Evolutionary conservation across 345 rosid genomes (phyloP).

Genomic region (Melaleuca alternifolia): DNA sequence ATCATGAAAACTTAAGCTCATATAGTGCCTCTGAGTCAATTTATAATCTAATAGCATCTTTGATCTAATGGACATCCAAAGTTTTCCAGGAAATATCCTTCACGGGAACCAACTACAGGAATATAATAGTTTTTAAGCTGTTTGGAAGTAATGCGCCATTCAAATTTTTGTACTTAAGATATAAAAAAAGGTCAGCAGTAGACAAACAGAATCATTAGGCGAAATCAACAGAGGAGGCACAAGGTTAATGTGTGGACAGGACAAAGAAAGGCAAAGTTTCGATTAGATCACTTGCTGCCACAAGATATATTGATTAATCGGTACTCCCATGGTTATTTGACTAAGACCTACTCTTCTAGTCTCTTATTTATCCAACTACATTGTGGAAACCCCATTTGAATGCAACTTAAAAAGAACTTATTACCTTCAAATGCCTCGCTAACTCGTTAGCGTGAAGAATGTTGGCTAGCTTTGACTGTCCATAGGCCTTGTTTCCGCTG

Average conservation of each 20-base stretch:
- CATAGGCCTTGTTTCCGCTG: constrained; percentile 37
- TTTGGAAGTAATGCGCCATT: not conserved
- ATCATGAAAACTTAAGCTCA: not conserved
- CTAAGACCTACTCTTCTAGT: not conserved
- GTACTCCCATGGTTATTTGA: not conserved
- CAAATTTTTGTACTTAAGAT: not conserved
- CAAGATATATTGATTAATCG: not conserved
- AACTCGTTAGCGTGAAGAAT: constrained; percentile 84
- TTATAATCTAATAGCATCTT: not conserved
- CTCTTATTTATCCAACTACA: not conserved
- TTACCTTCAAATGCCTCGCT: constrained; percentile 57
- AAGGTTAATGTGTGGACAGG: not conserved
- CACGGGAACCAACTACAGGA: not conserved
- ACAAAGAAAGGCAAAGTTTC: not conserved
- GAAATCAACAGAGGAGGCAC: not conserved
- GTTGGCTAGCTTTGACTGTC: constrained; percentile 75
- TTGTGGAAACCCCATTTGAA: not conserved
- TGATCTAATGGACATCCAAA: not conserved
- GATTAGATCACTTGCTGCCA: not conserved
- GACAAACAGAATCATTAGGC: not conserved
- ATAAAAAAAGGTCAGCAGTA: not conserved
- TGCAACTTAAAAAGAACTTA: not conserved
- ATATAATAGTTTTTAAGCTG: not conserved
- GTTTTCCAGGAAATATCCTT: not conserved
- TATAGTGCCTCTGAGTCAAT: not conserved